These are phyloP conservation scores for Oryza nivara DNA, from an alignment of 176 grass and related monocot genomes.

Conservation along the genomic window DNA sequence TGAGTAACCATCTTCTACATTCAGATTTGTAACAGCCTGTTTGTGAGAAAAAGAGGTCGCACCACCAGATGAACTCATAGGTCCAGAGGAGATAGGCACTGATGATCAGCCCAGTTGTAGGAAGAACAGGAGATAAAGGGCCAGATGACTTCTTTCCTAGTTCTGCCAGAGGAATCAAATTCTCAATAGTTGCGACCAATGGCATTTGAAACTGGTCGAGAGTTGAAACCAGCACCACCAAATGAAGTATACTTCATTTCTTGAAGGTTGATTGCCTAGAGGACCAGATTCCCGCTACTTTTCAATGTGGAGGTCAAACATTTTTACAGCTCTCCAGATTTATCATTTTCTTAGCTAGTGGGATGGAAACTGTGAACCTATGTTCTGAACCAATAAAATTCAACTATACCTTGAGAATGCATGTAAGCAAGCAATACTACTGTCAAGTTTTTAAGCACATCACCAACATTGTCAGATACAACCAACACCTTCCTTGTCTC, in stretches of 20 bases:
- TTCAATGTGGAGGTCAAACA: conserved; percentile 62
- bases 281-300: not conserved
- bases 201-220: conserved; percentile 58
- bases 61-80: not conserved
- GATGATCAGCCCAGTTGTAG: conserved; percentile 68
- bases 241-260: too few species aligned
- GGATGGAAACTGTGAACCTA: too few species aligned
- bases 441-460: conserved; percentile 8
- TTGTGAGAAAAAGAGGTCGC: conserved; percentile 62
- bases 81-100: too few species aligned
- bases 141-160: conserved; percentile 59
- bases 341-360: not conserved
- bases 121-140: conserved; percentile 67
- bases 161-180: not conserved
- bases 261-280: too few species aligned
- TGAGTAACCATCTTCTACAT: conserved; percentile 53
- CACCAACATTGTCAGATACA: conserved; percentile 15
- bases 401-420: conserved; percentile 28
- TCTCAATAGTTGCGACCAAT: conserved; percentile 36
- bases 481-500: conserved; percentile 45
- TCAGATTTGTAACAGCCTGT: conserved; percentile 71
- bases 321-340: conserved; percentile 80
- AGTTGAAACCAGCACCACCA: conserved; percentile 55
- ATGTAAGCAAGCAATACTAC: not conserved
- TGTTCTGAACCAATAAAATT: conserved; percentile 23